Evolutionary conservation across 2,329 filamentous ascomycete species (phyloP).

Genomic region (Monosporascus cannonballus): DNA sequence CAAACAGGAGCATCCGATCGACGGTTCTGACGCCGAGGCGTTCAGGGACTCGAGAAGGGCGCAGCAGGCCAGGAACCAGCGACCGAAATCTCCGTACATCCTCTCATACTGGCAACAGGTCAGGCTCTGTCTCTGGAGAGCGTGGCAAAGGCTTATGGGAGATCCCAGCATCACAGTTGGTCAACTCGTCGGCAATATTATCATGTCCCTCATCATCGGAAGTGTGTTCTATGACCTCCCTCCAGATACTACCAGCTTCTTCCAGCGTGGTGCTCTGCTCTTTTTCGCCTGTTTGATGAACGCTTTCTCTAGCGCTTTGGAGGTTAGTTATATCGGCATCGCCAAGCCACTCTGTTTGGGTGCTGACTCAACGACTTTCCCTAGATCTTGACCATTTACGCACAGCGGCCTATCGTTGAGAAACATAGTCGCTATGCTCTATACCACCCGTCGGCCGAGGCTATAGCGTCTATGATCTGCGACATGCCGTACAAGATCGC

Average conservation of each 20-base stretch:
- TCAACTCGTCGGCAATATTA: conserved; percentile 63
- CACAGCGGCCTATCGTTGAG: conserved; percentile 86
- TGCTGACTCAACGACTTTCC: conserved; percentile 2
- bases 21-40: conserved; percentile 48
- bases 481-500: conserved; percentile 78
- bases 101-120: conserved; percentile 73
- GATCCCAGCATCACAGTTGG: conserved; percentile 71
- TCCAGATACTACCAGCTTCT: conserved; percentile 65
- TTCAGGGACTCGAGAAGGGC: conserved; percentile 50
- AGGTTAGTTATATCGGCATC: conserved; percentile 39
- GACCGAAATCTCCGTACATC: conserved; percentile 73
- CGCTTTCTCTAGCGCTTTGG: conserved; percentile 72
- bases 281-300: conserved; percentile 89
- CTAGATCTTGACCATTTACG: conserved; percentile 75
- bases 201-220: conserved; percentile 71
- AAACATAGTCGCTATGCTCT: conserved; percentile 83
- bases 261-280: conserved; percentile 68
- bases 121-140: conserved; percentile 72
- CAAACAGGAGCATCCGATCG: conserved; percentile 46
- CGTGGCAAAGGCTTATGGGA: conserved; percentile 68
- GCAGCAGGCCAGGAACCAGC: conserved; percentile 52
- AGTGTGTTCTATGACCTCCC: conserved; percentile 76
- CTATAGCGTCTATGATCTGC: conserved; percentile 77
- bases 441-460: conserved; percentile 85
- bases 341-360: conserved; percentile 8